Evolutionary conservation across 2,329 filamentous ascomycete genomes (phyloP).

Genomic region (Aspergillus awamori): DNA sequence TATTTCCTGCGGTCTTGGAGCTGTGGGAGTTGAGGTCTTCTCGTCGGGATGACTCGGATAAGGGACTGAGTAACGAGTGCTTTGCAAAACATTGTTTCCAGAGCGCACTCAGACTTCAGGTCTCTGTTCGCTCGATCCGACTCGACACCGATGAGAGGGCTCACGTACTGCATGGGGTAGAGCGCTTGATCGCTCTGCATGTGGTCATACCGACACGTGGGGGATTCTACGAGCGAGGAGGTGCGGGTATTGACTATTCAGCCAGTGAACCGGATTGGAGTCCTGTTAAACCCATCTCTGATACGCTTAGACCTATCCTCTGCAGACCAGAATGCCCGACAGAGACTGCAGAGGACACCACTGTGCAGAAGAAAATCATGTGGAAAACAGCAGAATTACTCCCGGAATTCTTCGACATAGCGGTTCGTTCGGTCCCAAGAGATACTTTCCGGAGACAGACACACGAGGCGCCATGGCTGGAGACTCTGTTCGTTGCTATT

Average conservation of each 20-base stretch:
- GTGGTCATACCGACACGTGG: slow-evolving; percentile 45
- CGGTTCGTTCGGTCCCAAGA: slow-evolving; percentile 49
- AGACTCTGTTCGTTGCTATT: slow-evolving; percentile 50
- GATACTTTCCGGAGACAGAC: slow-evolving; percentile 47
- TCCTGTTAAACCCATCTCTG: slow-evolving; percentile 39
- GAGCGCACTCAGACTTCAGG: slow-evolving; percentile 38
- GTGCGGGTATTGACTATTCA: slow-evolving; percentile 39
- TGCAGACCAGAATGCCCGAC: slow-evolving; percentile 25
- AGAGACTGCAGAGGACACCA: slow-evolving; percentile 7
- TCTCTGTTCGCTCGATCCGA: slow-evolving; percentile 29
- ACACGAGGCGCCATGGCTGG: slow-evolving; percentile 54
- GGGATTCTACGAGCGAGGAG: slow-evolving; percentile 40
- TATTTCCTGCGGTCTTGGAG: slow-evolving; percentile 38
- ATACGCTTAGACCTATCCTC: slow-evolving; percentile 42
- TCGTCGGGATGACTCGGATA: slow-evolving; percentile 36
- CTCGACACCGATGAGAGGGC: slow-evolving; percentile 36
- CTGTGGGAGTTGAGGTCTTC: slow-evolving; percentile 44
- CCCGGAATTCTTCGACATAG: slow-evolving; percentile 50
- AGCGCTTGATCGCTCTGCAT: slow-evolving; percentile 44
- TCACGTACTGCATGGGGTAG: slow-evolving; percentile 37
- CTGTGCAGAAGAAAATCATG: slow-evolving; percentile 18
- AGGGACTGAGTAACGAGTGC: slow-evolving; percentile 38
- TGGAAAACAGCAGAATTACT: slow-evolving; percentile 40
- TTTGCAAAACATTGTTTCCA: slow-evolving; percentile 40
- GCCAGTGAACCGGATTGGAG: slow-evolving; percentile 38